Conservation (phyloP, 1,284 basidiomycete genomes). For the Papiliotrema nemorosa region DNA sequence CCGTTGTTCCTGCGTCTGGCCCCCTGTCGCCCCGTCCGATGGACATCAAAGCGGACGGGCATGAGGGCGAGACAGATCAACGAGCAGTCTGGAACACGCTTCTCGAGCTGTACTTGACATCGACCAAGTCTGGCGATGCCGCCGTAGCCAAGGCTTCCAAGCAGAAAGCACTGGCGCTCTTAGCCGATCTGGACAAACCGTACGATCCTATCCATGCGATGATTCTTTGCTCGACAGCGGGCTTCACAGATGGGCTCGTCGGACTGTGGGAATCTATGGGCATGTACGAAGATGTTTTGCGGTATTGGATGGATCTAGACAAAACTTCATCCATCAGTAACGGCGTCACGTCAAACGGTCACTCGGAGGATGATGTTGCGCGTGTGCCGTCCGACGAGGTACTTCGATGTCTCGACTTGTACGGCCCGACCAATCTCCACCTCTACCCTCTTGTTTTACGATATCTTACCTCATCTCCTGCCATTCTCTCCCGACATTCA, state of each 20-base stretch:
- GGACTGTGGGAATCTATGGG: conserved; percentile 87
- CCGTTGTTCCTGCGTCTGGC: neutral
- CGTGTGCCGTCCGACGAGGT: conserved; percentile 61
- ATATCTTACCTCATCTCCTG: conserved; percentile 77
- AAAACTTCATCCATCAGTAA: conserved; percentile 21
- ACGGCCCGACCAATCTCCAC: conserved; percentile 67
- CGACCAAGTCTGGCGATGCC: conserved; percentile 46
- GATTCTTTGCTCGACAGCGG: conserved; percentile 80
- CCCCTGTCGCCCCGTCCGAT: neutral
- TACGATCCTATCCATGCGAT: conserved; percentile 89
- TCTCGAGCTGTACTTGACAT: conserved; percentile 82
- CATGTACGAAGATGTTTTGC: conserved; percentile 92
- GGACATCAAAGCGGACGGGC: conserved; percentile 52
- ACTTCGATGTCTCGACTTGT: conserved; percentile 65
- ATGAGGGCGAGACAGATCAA: conserved; percentile 67
- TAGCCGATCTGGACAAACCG: conserved; percentile 62
- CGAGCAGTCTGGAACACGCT: conserved; percentile 93
- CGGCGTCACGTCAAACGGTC: conserved; percentile 1
- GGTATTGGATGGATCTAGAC: conserved; percentile 81
- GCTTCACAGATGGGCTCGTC: conserved; percentile 79
- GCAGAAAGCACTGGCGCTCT: conserved; percentile 64
- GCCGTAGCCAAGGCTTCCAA: conserved; percentile 21
- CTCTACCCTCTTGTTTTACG: conserved; percentile 86
- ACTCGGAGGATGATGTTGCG: neutral
- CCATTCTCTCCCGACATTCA: conserved; percentile 65